Evolutionary conservation across 2,329 filamentous ascomycete genomes (phyloP), one percentile per base, ranked within the genome.

Genomic region (Fusarium anthophilum): DNA sequence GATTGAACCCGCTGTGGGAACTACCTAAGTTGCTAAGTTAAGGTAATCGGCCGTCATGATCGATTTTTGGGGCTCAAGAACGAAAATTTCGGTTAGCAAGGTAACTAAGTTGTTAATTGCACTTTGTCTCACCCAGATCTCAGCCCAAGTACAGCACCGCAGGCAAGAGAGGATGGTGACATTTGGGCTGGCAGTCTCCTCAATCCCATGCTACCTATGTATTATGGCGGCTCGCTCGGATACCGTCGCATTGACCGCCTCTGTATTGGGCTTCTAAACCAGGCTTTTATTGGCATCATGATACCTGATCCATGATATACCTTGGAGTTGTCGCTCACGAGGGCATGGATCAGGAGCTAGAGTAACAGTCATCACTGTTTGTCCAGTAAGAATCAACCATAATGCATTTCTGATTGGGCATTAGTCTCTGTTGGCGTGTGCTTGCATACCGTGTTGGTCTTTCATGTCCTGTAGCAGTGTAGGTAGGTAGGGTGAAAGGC

Each of bases 311-410:
- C 50, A 59, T 65, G 72, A 73, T 76, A 64, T 64, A 66, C 67
- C 67, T 72, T 59, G 56, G 72, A 66, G 68, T 74, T 61, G 72
- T 70, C 66, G 74, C 76, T 78, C 74, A 77, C 76, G 74, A 76
- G 76, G 72, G 70, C 74, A 77, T 63, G 48, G 64, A 35, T 68
- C 53, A 58, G 64, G 66, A 78, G 72, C 62, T 64, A 70, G 66
- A 62, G 69, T 54, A 63, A 44, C 70, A 72, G 62, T 68, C 44
- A 72, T 66, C 65, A 55, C 20, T 70, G 43, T 37, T 55, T 38
- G 26, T 47, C 66, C 60, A 66, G 38, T 57, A 66, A 51, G 47
- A 48, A 55, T 56, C 35, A 32, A 50, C 44, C 55, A 24, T 48
- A 32, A 39, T 60, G 50, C 20, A 58, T 68, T 26, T 56, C 54